Evolutionary conservation across 768 basidiomycete genomes (phyloP), one percentile per base, ranked within the genome.

Genomic region (Amanita molliuscula): DNA sequence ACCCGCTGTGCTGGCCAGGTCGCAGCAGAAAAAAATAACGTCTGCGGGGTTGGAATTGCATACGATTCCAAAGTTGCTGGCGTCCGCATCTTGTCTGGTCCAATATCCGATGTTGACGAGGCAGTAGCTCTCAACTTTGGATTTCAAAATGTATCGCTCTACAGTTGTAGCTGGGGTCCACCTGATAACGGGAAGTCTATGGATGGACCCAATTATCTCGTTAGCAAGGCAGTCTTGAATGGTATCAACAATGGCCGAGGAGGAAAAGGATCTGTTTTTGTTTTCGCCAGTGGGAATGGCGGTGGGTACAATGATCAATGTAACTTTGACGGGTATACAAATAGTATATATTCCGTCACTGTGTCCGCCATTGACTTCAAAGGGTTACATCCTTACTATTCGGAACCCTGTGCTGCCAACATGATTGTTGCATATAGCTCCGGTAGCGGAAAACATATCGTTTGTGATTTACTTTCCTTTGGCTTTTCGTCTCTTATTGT

Each of bases 291-390:
- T 48, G 96, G 96, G 0, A 99, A 99, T 61, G 96, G 96, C 6
- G 96, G 91, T 26, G 77, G 76, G 6, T 75, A 77, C 48, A 90
- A 87, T 15, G 96, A 99, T 61, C 95, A 98, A 64, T 99, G 96
- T 72, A 99, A 99, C 64, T 98, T 99, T 61, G 95, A 98, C 57
- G 96, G 96, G 6, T 99, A 99, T 64, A 99, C 96, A 10, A 99
- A 99, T 62, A 90, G 87, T 59, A 94, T 98, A 52, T 97, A 90
- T 67, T 90, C 88, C 6, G 81, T 99, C 37, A 99, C 96, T 0
- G 91, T 99, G 25, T 84, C 92, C n/a, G 90, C 96, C 0, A 75
- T 98, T 52, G 96, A 98, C 59, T 81, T 84, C 63, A 88, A 89
- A 61, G 95, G 93, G 13, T 67, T 93, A 28, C 96, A 96, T 61